A percentile compares a stretch with the other conserved stretches of the same genome.
These are phyloP conservation scores for Blastobotrys indianensis DNA, from an alignment of 1,139 yeast species.

Conservation along the genomic window DNA sequence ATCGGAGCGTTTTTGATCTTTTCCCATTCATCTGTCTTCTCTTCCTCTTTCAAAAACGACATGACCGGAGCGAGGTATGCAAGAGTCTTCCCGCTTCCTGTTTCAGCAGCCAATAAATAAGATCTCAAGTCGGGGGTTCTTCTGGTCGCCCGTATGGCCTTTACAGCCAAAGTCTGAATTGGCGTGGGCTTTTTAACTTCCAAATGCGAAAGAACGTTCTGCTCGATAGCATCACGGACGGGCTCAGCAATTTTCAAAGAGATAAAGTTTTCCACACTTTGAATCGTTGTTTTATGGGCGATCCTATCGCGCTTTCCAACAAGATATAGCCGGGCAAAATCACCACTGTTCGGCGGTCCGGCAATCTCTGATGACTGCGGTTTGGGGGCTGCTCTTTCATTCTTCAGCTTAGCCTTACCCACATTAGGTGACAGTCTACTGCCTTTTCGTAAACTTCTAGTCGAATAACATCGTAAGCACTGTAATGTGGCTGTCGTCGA, in stretches of 20 bases:
- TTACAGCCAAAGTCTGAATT: conserved; percentile 55
- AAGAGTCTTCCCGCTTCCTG: conserved; percentile 96
- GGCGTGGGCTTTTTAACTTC: conserved; percentile 49
- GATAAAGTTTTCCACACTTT: conserved; percentile 54
- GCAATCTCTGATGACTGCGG: conserved; percentile 8
- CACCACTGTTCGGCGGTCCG: conserved; percentile 28
- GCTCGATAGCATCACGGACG: conserved; percentile 56
- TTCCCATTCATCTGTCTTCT: conserved; percentile 20
- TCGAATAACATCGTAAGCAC: conserved; percentile 5
- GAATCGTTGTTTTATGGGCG: conserved; percentile 36
- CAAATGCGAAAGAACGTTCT: conserved; percentile 41
- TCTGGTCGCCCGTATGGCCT: conserved; percentile 39
- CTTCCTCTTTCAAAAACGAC: conserved; percentile 52
- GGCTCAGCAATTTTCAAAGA: conserved; percentile 61
- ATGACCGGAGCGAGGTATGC: conserved; percentile 76
- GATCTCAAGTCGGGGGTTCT: conserved; percentile 31
- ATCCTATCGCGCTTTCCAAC: conserved; percentile 31
- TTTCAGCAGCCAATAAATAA: conserved; percentile 87
- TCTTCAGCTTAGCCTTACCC: conserved; percentile 7
- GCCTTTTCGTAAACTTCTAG: conserved; percentile 11
- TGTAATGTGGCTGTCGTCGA: no score
- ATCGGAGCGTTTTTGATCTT: conserved; percentile 36
- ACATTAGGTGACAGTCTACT: conserved; percentile 21
- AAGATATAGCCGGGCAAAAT: conserved; percentile 33
- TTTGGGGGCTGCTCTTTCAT: background rate